Percentiles rank a stretch among this genome's conserved stretches.
Conservation (phyloP, 164 flowering plant species). For the Berberis thunbergii region DNA sequence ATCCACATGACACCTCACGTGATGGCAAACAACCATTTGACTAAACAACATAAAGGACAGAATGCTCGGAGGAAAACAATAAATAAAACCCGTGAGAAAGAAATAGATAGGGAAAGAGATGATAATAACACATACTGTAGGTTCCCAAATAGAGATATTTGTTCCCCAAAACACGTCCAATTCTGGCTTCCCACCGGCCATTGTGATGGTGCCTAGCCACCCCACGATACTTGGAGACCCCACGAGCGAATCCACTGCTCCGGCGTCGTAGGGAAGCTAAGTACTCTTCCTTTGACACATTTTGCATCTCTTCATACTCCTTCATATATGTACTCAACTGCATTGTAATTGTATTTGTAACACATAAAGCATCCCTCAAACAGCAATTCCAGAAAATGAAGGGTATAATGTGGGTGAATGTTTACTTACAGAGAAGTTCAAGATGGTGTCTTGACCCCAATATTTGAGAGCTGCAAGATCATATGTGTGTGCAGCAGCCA, state of each 20-base stretch:
- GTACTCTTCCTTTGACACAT: slow-evolving; percentile 62
- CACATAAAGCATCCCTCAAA: too few relatives aligned
- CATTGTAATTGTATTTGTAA: not conserved
- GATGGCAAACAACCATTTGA: not conserved
- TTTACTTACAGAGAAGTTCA: not conserved
- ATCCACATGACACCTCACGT: too few relatives aligned
- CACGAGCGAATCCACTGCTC: slow-evolving; percentile 93
- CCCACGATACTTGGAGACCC: slow-evolving; percentile 93
- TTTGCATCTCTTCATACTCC: slow-evolving; percentile 66
- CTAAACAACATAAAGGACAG: not conserved
- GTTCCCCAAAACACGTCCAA: slow-evolving; percentile 47
- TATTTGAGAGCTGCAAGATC: not conserved
- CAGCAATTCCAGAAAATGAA: too few relatives aligned
- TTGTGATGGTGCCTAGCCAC: slow-evolving; percentile 77
- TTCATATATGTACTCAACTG: slow-evolving; percentile 51
- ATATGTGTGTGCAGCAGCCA: not conserved
- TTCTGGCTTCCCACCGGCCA: slow-evolving; percentile 55
- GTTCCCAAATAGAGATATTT: slow-evolving; percentile 49
- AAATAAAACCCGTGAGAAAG: not conserved
- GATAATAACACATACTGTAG: slow-evolving; percentile 19
- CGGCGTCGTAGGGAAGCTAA: slow-evolving; percentile 56
- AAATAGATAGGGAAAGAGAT: not conserved
- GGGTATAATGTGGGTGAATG: too few relatives aligned
- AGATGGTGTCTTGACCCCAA: not conserved
- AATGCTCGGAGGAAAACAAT: not conserved